phyloP scores from a whole-genome alignment of 2,329 filamentous ascomycete genomes.

The Penicillium sp. region DNA sequence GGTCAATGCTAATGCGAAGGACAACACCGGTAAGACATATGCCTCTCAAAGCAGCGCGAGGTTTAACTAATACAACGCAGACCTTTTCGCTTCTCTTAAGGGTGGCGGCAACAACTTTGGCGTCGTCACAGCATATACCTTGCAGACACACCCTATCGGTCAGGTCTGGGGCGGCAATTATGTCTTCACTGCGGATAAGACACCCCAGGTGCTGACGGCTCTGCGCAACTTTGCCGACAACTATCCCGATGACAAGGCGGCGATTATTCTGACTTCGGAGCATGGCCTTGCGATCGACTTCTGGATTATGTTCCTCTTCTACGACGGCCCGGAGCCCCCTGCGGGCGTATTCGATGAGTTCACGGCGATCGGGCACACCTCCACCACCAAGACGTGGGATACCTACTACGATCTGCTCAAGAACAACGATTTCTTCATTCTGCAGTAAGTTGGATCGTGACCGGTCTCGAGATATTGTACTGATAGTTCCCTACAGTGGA shows the following conservation, averaged over 20 bases:
- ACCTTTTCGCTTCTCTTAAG: constrained; percentile 46
- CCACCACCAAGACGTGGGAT: constrained; percentile 50
- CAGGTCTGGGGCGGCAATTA: constrained; percentile 53
- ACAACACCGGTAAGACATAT: constrained; percentile 31
- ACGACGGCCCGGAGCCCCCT: constrained; percentile 59
- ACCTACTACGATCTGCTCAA: constrained; percentile 50
- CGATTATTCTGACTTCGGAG: constrained; percentile 60
- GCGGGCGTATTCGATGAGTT: constrained; percentile 59
- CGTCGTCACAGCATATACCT: constrained; percentile 44
- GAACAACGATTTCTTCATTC: constrained; percentile 46
- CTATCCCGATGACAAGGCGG: constrained; percentile 61
- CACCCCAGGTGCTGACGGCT: constrained; percentile 35
- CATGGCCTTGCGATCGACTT: constrained; percentile 51
- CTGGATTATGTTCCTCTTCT: constrained; percentile 65
- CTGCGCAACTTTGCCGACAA: constrained; percentile 43
- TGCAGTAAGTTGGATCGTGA: constrained; percentile 19
- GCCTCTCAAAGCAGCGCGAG: background rate
- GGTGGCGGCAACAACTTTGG: constrained; percentile 49
- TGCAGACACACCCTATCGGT: constrained; percentile 35
- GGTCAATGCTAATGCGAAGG: constrained; percentile 42
- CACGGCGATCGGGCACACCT: constrained; percentile 48
- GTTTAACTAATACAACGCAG: constrained; percentile 19
- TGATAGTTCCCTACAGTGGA: constrained; percentile 22
- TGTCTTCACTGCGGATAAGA: constrained; percentile 41
- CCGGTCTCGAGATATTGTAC: background rate